Evolutionary conservation across 1,139 yeast species (phyloP), one percentile per base, ranked within the genome.

Genomic region (Kodamaea sp.): DNA sequence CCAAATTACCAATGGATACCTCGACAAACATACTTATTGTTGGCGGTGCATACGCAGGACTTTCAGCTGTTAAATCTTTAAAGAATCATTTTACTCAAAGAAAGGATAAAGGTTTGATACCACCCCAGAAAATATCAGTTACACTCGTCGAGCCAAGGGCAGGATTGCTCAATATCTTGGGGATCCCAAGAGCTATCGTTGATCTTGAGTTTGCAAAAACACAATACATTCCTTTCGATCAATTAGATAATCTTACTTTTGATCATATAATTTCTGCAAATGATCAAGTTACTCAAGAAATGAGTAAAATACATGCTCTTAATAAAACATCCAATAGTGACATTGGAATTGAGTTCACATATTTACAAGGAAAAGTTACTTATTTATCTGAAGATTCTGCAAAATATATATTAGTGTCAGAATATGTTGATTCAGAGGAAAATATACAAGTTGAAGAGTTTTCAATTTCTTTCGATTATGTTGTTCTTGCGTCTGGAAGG

Each of bases 1-100:
- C 26, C 20, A 20, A 25, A 7, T 23, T 24, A 11, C 46, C 45
- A 6, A 31, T 35, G 8, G 27, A 43, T 8, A 41, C 42, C 37
- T 34, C 43, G 31, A 46, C 50, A 32, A 69, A 68, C 40, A 62
- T 75, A 6, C 58, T 75, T 30, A 61, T 74, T 4, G 68, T 74
- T n/a, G 81, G 81, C 5, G 79, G 79, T 1, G 69, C 79, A 0
- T 75, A 65, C 47, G 71, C 73, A n/a, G 81, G 80, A 1, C 52
- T 73, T 27, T 58, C 75, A 1, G 67, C 76, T 0, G 45, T 72
- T 7, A 62, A 63, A 32, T 58, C 68, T 15, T 55, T 74, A 38
- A 57, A 67, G 39, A 54, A 55, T 27, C 63, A 63, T 27, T 55
- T 65, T 35, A 44, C 46, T 9, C 53, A 54, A 37, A 39, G 48